Base-by-base conservation (phyloP, 176 grass and related monocot genomes). In the Hsuehochloa calcarea region DNA sequence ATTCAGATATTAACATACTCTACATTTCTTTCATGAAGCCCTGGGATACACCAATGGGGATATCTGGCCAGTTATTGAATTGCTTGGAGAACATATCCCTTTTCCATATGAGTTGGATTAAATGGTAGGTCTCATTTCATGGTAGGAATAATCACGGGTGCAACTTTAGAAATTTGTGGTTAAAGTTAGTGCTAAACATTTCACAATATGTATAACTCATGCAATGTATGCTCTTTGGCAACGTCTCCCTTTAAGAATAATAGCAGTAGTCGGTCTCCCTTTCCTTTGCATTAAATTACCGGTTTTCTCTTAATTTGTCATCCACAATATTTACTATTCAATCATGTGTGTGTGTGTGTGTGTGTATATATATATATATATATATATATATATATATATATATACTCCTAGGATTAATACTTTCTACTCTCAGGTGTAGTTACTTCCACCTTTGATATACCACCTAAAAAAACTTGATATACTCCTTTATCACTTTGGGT, bases 101-200 rank as follows among this genome's bases (percentile, higher is more conserved):
- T 56, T 77, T 59, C 29, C 2, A 20, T 62, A 15, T 69, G 40
- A 82, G 14, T 11, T 47, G 17, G 34, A 64, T 70, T 85, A 15
- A 26, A 38, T n/a, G 50, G 19, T 31, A 44, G 52, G 62, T 77
- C 51, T 87, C 62, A 50, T 58, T 70, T 80, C n/a, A 16, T 70
- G 22, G 34, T 71, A 77, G 63, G n/a, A 55, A 63, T 45, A 72
- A 64, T 64, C 65, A 61, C 52, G 15, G 55, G n/a, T 62, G 9
- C 39, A 26, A 46, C 29, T 39, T 50, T 62, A 51, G 43, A 85
- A 79, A 40, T 62, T 84, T 82, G 59, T 55, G 10, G 10, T 16
- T 78, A 40, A 64, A 61, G 31, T 35, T 73, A 78, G 10, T 20
- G 23, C 25, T 52, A 47, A 50, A 62, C 6, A 82, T 70, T 83